A percentile compares a stretch with the other conserved stretches of the same genome.
Evolutionary conservation across 1,284 basidiomycete genomes (phyloP).

Genomic region (Athelia psychrophila): DNA sequence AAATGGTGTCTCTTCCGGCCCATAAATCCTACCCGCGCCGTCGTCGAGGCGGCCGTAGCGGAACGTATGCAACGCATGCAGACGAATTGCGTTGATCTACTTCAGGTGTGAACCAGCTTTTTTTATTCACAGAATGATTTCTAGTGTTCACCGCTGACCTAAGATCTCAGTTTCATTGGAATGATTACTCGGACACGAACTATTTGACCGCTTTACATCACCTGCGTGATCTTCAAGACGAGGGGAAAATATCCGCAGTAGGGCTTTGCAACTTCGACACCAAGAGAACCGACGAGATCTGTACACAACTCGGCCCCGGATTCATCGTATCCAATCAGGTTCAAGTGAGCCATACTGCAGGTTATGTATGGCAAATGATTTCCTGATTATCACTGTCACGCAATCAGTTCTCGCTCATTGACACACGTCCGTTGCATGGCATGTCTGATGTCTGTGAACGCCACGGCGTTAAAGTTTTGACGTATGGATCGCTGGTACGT

Average conservation of each 20-base stretch:
- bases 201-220: conserved; percentile 64
- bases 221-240: conserved; percentile 55
- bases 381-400: conserved; percentile 1
- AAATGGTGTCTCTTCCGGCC: conserved; percentile 80
- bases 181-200: conserved; percentile 69
- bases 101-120: conserved; percentile 48
- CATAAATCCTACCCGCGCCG: conserved; percentile 46
- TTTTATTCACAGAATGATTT: neutral
- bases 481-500: conserved; percentile 76
- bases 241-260: conserved; percentile 62
- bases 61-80: conserved; percentile 63
- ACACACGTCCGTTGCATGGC: conserved; percentile 70
- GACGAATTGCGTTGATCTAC: conserved; percentile 55
- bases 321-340: conserved; percentile 80
- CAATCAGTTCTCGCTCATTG: conserved; percentile 75
- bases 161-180: conserved; percentile 69
- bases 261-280: conserved; percentile 83
- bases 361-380: conserved; percentile 3
- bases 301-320: conserved; percentile 63
- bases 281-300: conserved; percentile 73
- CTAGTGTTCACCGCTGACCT: neutral
- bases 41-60: conserved; percentile 62
- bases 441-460: conserved; percentile 75
- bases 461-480: conserved; percentile 71
- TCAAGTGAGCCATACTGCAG: conserved; percentile 51